phyloP scores from a whole-genome alignment of 306 rosid species.

The Cyclanthera cordifolia region DNA sequence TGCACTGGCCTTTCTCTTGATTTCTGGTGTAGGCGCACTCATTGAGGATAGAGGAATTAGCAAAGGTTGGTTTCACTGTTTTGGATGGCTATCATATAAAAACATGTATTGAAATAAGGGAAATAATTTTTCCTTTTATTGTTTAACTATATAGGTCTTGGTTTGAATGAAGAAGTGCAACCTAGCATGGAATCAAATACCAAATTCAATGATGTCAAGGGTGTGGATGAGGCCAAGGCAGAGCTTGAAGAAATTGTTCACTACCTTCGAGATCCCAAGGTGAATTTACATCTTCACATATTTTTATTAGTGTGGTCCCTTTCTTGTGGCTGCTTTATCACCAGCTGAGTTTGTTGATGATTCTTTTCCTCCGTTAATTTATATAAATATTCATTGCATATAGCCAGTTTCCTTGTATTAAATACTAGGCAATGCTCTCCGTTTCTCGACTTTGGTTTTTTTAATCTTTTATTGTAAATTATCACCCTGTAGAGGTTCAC shows the following conservation, averaged over 20 bases:
- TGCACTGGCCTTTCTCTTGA: conserved; percentile 47
- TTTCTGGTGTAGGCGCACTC: conserved; percentile 67
- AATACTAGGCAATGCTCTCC: neutral
- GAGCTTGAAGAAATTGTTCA: conserved; percentile 88
- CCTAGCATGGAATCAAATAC: conserved; percentile 69
- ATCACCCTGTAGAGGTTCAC: conserved; percentile 71
- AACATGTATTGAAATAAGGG: neutral
- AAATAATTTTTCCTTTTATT: conserved; percentile 10
- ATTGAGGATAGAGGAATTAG: conserved; percentile 66
- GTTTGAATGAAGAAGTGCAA: conserved; percentile 52
- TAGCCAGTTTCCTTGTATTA: neutral
- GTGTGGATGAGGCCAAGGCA: conserved; percentile 84
- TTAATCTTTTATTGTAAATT: conserved; percentile 11
- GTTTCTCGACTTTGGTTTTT: neutral
- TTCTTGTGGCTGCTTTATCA: neutral
- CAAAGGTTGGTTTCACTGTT: conserved; percentile 46
- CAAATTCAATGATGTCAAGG: conserved; percentile 70
- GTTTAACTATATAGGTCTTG: conserved; percentile 38
- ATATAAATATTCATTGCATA: neutral
- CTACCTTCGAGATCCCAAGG: conserved; percentile 90
- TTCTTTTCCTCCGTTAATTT: neutral
- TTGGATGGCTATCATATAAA: conserved; percentile 2
- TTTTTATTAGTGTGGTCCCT: neutral
- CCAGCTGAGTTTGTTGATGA: neutral
- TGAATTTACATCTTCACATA: conserved; percentile 11